Percentiles rank a stretch among this genome's conserved stretches.
These are phyloP conservation scores for Cyclotella distinguenda DNA, from an alignment of 108 stramenopile genomes.

Conservation along the genomic window DNA sequence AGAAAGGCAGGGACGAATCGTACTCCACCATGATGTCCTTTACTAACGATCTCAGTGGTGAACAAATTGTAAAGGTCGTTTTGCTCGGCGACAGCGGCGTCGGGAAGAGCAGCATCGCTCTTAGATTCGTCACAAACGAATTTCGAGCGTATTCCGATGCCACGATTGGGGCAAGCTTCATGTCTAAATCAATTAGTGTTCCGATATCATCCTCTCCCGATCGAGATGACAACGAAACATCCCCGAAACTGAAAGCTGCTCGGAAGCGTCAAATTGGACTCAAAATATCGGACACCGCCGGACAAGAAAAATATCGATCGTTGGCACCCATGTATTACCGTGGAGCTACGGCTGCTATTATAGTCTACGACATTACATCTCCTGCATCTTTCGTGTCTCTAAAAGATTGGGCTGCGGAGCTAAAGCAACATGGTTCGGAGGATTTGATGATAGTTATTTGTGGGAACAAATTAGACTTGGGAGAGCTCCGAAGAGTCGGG, in stretches of 20 bases:
- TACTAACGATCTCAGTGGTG: neutral
- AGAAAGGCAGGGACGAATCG: too few species aligned
- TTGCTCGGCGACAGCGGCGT: slow-evolving; percentile 60
- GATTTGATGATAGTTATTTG: slow-evolving; percentile 48
- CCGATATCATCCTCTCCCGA: neutral
- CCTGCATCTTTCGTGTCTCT: slow-evolving; percentile 35
- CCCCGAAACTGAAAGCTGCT: neutral
- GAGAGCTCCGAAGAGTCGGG: slow-evolving; percentile 31
- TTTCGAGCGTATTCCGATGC: slow-evolving; percentile 55
- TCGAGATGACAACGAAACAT: neutral
- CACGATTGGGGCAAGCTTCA: slow-evolving; percentile 65
- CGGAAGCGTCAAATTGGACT: slow-evolving; percentile 39
- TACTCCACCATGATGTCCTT: neutral
- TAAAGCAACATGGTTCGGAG: slow-evolving; percentile 33
- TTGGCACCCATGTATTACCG: slow-evolving; percentile 85
- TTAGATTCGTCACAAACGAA: slow-evolving; percentile 55
- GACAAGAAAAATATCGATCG: slow-evolving; percentile 86
- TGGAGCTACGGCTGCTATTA: slow-evolving; percentile 46
- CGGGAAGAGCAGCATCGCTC: slow-evolving; percentile 57
- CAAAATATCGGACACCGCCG: slow-evolving; percentile 91
- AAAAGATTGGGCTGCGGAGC: slow-evolving; percentile 41
- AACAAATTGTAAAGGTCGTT: slow-evolving; percentile 51
- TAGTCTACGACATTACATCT: slow-evolving; percentile 59
- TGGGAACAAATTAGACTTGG: slow-evolving; percentile 54
- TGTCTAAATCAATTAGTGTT: slow-evolving; percentile 41